Conservation (phyloP, 768 basidiomycete genomes). For the Pisolithus microcarpus region DNA sequence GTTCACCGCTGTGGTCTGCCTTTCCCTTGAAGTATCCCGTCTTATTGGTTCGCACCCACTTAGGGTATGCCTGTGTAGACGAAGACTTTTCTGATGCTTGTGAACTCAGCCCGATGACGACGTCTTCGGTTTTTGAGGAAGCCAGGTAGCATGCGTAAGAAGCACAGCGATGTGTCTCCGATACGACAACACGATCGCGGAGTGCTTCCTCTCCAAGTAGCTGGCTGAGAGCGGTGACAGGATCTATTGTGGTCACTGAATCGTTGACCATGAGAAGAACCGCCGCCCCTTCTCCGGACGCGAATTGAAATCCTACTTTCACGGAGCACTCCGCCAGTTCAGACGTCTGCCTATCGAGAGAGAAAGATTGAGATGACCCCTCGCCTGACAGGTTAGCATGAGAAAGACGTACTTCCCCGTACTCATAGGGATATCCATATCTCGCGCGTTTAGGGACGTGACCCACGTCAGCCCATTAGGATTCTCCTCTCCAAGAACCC, state of each 20-base stretch:
- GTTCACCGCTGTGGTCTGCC: conserved; percentile 15
- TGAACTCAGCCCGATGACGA: conserved; percentile 23
- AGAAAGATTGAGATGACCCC: neutral
- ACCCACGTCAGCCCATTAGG: conserved; percentile 23
- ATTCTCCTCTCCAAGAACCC: conserved; percentile 12
- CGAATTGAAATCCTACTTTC: conserved; percentile 24
- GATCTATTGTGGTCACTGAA: conserved; percentile 21
- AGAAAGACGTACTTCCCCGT: conserved; percentile 9
- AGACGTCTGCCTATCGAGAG: conserved; percentile 15
- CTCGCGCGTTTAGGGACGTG: conserved; percentile 18
- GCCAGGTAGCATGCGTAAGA: conserved; percentile 28
- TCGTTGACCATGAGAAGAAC: conserved; percentile 27
- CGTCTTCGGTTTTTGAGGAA: conserved; percentile 7
- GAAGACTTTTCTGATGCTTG: conserved; percentile 14
- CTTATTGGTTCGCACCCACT: conserved; percentile 18
- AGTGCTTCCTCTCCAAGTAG: conserved; percentile 21
- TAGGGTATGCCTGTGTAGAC: conserved; percentile 5
- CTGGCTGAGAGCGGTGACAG: conserved; percentile 19
- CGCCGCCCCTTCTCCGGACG: conserved; percentile 18
- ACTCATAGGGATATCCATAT: conserved; percentile 12
- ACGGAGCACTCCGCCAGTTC: conserved; percentile 18
- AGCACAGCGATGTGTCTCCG: conserved; percentile 27
- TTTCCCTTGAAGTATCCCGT: conserved; percentile 23
- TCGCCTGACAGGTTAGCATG: too few relatives aligned
- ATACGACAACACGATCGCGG: conserved; percentile 24